phyloP scores from a whole-genome alignment of 139 green algal genomes.

The Chlorella sp. region DNA sequence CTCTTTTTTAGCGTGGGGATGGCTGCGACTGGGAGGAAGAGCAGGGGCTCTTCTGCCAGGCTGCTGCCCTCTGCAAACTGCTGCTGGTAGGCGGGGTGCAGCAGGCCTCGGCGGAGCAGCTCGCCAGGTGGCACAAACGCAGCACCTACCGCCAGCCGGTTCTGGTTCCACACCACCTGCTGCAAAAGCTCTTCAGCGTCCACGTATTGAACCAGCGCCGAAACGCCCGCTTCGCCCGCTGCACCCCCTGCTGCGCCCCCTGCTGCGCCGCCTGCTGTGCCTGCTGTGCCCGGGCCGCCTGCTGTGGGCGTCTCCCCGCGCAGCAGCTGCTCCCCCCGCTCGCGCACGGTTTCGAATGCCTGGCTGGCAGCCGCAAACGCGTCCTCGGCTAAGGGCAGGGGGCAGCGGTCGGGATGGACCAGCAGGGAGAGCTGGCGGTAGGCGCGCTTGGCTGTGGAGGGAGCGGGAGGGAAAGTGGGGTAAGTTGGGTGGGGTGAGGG shows the following conservation, averaged over 20 bases:
- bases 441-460: constrained; percentile 31
- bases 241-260: background rate
- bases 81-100: constrained; percentile 17
- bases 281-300: background rate
- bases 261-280: background rate
- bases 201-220: background rate
- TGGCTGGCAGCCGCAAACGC: constrained; percentile 64
- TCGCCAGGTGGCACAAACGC: constrained; percentile 12
- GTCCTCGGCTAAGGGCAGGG: constrained; percentile 49
- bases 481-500: background rate
- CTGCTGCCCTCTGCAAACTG: background rate
- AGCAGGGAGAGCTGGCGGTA: constrained; percentile 70
- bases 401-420: constrained; percentile 84
- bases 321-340: background rate
- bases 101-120: constrained; percentile 8
- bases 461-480: background rate
- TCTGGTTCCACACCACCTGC: constrained; percentile 36
- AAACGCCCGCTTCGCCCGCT: background rate
- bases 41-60: constrained; percentile 21
- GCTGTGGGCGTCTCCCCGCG: background rate
- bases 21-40: constrained; percentile 29
- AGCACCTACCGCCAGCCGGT: constrained; percentile 20
- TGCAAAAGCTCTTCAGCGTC: constrained; percentile 8
- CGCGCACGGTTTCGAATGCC: constrained; percentile 50
- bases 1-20: constrained; percentile 34